Evolutionary conservation across 352 stramenopile genomes (phyloP).

Genomic region (Thalassiosira oceanica): DNA sequence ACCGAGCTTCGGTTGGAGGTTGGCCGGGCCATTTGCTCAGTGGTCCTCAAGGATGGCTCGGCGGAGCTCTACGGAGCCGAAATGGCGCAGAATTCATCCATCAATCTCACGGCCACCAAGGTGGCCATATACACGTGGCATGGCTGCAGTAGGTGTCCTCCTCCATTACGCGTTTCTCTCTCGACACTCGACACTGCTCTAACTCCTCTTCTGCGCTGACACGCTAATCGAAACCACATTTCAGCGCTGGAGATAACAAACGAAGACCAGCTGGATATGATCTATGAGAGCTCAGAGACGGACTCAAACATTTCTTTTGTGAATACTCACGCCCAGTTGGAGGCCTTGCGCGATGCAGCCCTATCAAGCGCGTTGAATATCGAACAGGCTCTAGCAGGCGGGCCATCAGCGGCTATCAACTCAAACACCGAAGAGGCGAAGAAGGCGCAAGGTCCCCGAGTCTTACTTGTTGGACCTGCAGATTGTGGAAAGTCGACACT

Average conservation of each 20-base stretch:
- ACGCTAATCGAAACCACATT: too few relatives aligned
- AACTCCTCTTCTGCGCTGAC: too few relatives aligned
- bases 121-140: slow-evolving; percentile 80
- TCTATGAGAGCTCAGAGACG: slow-evolving; percentile 72
- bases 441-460: slow-evolving; percentile 54
- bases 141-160: too few relatives aligned
- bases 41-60: slow-evolving; percentile 40
- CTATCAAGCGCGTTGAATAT: slow-evolving; percentile 4
- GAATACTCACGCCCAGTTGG: slow-evolving; percentile 80
- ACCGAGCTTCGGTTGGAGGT: slow-evolving; percentile 78
- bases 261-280: slow-evolving; percentile 58
- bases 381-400: too few relatives aligned
- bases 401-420: too few relatives aligned
- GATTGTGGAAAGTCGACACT: slow-evolving; percentile 78
- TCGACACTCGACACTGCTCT: too few relatives aligned
- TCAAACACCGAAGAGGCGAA: slow-evolving; percentile 4
- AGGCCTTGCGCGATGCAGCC: slow-evolving; percentile 74
- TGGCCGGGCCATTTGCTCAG: slow-evolving; percentile 42
- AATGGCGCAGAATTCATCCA: slow-evolving; percentile 53
- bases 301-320: slow-evolving; percentile 75
- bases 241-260: slow-evolving; percentile 64
- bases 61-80: slow-evolving; percentile 77
- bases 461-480: slow-evolving; percentile 66
- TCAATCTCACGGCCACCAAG: slow-evolving; percentile 57
- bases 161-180: too few relatives aligned